Conservation (phyloP, 2,329 filamentous ascomycete genomes). For the Neopestalotiopsis sp. region DNA sequence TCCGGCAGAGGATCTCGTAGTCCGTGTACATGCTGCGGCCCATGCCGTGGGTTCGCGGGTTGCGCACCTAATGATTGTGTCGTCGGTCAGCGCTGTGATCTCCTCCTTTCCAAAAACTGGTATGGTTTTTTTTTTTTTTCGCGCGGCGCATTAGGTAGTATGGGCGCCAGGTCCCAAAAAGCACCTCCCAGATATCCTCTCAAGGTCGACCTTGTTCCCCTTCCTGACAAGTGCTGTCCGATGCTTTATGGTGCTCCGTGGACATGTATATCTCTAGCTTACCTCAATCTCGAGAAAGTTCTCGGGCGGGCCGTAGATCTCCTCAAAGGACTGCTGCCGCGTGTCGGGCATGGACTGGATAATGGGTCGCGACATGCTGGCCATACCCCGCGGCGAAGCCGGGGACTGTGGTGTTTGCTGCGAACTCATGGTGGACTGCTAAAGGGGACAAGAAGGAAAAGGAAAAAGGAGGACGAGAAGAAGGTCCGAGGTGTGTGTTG, state of each 20-base stretch:
- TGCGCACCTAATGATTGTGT: constrained; percentile 70
- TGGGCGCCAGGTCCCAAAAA: not conserved
- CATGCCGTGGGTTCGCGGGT: constrained; percentile 92
- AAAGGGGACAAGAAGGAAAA: not conserved
- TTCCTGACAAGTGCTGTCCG: not conserved
- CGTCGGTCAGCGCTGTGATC: not conserved
- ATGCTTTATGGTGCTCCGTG: not conserved
- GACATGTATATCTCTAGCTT: constrained; percentile 28
- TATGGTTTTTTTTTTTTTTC: not conserved
- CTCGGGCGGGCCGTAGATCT: constrained; percentile 97
- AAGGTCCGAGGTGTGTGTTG: not conserved
- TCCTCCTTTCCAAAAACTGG: not conserved
- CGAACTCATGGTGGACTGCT: not conserved
- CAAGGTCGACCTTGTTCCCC: not conserved
- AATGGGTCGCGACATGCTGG: constrained; percentile 53
- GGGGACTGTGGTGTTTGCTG: constrained; percentile 12
- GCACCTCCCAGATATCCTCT: no score
- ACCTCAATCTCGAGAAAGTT: constrained; percentile 99
- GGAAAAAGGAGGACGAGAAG: not conserved
- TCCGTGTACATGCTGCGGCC: constrained; percentile 97
- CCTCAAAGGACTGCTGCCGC: constrained; percentile 94
- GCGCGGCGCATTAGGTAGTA: not conserved
- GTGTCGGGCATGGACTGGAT: constrained; percentile 73
- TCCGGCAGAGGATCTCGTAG: constrained; percentile 96
- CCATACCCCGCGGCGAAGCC: constrained; percentile 32